Percentiles rank a stretch among this genome's conserved stretches.
These are phyloP conservation scores for Abelmoschus esculentus DNA, from an alignment of 345 rosid species.

Conservation along the genomic window DNA sequence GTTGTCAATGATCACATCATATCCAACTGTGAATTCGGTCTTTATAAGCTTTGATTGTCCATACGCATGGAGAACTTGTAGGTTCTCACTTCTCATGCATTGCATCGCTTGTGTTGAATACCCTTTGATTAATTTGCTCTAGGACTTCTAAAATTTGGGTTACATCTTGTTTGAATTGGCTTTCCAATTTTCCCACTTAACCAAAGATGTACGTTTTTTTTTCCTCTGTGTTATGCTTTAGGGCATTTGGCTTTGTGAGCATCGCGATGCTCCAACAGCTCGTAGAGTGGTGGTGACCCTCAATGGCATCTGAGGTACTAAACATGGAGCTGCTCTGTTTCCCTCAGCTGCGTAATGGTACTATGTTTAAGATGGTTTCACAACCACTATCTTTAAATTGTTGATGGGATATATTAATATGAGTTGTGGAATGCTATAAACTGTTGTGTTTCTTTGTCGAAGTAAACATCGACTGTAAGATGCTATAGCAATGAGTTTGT, in stretches of 20 bases:
- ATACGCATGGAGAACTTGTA: not conserved
- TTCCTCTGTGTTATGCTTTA: slow-evolving; percentile 26
- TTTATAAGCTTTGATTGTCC: not conserved
- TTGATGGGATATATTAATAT: too few species aligned
- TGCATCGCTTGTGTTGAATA: too few species aligned
- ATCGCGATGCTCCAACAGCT: slow-evolving; percentile 73
- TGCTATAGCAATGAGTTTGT: not conserved
- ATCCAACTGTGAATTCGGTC: not conserved
- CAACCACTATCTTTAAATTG: not conserved
- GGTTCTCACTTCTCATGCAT: too few species aligned
- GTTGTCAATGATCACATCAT: not conserved
- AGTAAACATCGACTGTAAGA: not conserved
- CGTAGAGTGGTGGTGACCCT: slow-evolving; percentile 82
- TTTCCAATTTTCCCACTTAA: not conserved
- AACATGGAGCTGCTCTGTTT: not conserved
- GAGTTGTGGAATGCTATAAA: too few species aligned
- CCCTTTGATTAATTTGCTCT: not conserved
- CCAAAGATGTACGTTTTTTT: not conserved
- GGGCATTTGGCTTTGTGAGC: slow-evolving; percentile 98
- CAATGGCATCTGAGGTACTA: slow-evolving; percentile 41
- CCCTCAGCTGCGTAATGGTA: not conserved
- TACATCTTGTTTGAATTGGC: not conserved
- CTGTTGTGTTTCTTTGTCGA: not conserved
- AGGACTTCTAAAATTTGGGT: not conserved
- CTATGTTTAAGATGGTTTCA: not conserved